These are phyloP conservation scores for Flaveria bidentis DNA, from an alignment of 129 eudicot species.

Conservation along the genomic window DNA sequence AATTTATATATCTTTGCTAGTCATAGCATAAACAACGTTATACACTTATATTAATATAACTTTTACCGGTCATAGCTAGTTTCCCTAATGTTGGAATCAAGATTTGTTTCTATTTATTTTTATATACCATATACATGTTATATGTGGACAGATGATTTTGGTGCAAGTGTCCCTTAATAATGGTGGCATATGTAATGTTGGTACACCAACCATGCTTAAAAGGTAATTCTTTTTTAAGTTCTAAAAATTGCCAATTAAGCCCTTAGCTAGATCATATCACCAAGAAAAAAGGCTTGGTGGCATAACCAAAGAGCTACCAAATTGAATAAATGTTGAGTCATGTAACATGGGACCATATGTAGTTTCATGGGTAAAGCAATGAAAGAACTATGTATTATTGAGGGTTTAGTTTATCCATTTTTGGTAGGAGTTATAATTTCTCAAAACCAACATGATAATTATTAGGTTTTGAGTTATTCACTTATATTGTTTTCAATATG, in stretches of 20 bases:
- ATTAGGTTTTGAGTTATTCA: no score
- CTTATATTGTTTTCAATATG: no score
- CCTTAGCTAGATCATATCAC: slow-evolving; percentile 2
- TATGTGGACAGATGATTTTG: slow-evolving; percentile 11
- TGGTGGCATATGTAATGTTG: slow-evolving; percentile 20
- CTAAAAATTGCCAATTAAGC: slow-evolving; percentile 17
- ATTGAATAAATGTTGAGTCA: slow-evolving; percentile 12
- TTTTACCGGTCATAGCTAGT: no score
- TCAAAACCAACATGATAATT: no score
- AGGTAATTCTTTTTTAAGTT: slow-evolving; percentile 20
- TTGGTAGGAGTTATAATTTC: no score
- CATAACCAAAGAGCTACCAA: slow-evolving; percentile 18
- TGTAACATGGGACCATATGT: slow-evolving; percentile 4
- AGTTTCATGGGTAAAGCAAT: neutral
- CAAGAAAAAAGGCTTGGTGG: slow-evolving; percentile 21
- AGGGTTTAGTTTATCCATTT: neutral
- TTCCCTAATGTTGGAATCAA: neutral
- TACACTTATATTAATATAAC: no score
- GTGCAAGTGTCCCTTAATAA: neutral
- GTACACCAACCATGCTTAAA: slow-evolving; percentile 47
- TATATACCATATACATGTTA: neutral
- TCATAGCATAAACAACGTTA: no score
- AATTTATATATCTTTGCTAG: no score
- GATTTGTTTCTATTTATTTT: neutral
- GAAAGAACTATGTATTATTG: neutral